Conservation (phyloP, 805 yeast species). For the Maudiozyma serrabonitensis region DNA sequence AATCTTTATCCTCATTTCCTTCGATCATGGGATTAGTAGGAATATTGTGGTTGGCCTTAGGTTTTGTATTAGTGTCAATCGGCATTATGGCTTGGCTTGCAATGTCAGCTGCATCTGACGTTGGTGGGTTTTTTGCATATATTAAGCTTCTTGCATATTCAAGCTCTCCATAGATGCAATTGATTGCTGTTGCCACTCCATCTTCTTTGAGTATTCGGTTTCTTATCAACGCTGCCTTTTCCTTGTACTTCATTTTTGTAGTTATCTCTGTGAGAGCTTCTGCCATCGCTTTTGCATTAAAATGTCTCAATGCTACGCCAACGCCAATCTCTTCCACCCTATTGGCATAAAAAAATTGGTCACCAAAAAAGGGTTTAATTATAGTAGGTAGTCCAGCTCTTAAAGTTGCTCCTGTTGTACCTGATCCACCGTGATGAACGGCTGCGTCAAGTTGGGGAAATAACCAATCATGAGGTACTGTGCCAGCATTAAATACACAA, state of each 20-base stretch:
- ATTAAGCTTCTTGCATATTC: slow-evolving; percentile 63
- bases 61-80: too few relatives aligned
- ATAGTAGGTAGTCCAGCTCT: slow-evolving; percentile 83
- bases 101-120: neutral
- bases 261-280: slow-evolving; percentile 64
- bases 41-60: too few relatives aligned
- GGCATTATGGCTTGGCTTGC: neutral
- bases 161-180: slow-evolving; percentile 65
- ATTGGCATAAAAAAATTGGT: slow-evolving; percentile 84
- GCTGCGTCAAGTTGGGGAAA: slow-evolving; percentile 86
- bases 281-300: slow-evolving; percentile 53
- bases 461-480: slow-evolving; percentile 89
- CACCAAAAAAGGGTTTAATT: slow-evolving; percentile 92
- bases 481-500: slow-evolving; percentile 58
- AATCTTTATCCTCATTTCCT: too few relatives aligned
- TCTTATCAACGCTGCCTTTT: slow-evolving; percentile 57
- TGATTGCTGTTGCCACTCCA: slow-evolving; percentile 73
- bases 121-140: slow-evolving; percentile 33
- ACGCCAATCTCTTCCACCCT: slow-evolving; percentile 85
- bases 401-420: slow-evolving; percentile 88
- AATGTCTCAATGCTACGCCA: slow-evolving; percentile 60
- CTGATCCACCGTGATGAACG: slow-evolving; percentile 96
- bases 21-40: too few relatives aligned
- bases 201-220: slow-evolving; percentile 57
- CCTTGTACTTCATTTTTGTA: slow-evolving; percentile 53